Evolutionary conservation across 1,284 basidiomycete genomes (phyloP).

Genomic region (Sporisorium reilianum): DNA sequence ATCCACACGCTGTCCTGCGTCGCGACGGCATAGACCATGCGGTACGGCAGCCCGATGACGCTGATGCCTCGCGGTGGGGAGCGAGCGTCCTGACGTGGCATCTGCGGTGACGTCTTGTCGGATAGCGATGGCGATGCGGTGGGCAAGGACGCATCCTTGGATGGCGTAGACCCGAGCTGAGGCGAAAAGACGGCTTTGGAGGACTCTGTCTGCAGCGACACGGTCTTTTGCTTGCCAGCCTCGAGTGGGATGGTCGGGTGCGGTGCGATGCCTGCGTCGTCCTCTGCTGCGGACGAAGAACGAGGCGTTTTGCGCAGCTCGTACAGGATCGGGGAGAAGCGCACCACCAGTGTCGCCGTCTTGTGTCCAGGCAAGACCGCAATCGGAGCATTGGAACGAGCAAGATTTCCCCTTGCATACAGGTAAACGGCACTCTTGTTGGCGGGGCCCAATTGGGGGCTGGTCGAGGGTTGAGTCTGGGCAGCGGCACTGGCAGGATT

Average conservation of each 20-base stretch:
- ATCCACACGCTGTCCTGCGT: constrained; percentile 96
- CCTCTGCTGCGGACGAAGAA: background rate
- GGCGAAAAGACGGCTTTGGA: constrained; percentile 24
- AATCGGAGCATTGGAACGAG: constrained; percentile 78
- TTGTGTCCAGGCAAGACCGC: constrained; percentile 96
- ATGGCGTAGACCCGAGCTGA: constrained; percentile 8
- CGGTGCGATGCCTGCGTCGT: constrained; percentile 52
- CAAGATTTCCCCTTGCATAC: constrained; percentile 91
- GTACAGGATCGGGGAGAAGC: constrained; percentile 93
- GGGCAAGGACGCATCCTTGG: background rate
- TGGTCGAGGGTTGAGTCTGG: constrained; percentile 5
- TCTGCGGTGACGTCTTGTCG: constrained; percentile 14
- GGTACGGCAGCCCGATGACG: constrained; percentile 89
- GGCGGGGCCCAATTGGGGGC: constrained; percentile 52
- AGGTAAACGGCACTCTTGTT: constrained; percentile 83
- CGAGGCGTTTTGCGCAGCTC: constrained; percentile 75
- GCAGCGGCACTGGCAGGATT: constrained; percentile 7
- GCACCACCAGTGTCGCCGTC: constrained; percentile 91
- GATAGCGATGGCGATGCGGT: constrained; percentile 28
- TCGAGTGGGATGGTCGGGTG: constrained; percentile 76
- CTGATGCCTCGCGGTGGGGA: constrained; percentile 69
- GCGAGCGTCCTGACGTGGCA: constrained; percentile 27
- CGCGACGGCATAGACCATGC: constrained; percentile 94
- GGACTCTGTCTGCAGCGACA: constrained; percentile 65
- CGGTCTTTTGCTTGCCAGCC: constrained; percentile 75